Evolutionary conservation across 1,139 yeast species (phyloP).

Genomic region (Pneumocystis sp.): DNA sequence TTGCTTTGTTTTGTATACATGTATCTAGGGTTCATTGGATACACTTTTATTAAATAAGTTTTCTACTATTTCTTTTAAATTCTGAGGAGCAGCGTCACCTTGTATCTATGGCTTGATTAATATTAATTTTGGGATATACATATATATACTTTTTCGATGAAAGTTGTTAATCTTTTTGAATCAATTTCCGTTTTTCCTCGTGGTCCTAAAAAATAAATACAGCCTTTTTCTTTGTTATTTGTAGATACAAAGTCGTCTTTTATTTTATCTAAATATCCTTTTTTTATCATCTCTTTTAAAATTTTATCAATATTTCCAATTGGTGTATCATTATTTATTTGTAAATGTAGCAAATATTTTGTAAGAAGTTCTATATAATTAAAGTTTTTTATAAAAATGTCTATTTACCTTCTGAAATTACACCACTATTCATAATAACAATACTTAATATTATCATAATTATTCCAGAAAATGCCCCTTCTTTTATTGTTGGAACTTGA

Average conservation of each 20-base stretch:
- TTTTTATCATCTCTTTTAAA: slow-evolving; percentile 11
- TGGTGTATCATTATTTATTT: slow-evolving; percentile 1
- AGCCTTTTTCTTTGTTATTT: not conserved
- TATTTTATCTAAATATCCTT: slow-evolving; percentile 14
- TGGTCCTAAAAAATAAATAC: slow-evolving; percentile 4
- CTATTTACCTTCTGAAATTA: slow-evolving; percentile 6
- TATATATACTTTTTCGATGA: not conserved
- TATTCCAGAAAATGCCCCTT: slow-evolving; percentile 8
- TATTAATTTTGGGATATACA: not conserved
- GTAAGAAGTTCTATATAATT: slow-evolving; percentile 1
- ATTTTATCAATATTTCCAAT: slow-evolving; percentile 13
- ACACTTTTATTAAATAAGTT: not conserved
- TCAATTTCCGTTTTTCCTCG: slow-evolving; percentile 7
- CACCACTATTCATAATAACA: slow-evolving; percentile 12
- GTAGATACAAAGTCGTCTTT: slow-evolving; percentile 12
- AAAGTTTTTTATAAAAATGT: slow-evolving; percentile 9
- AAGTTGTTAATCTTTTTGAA: not conserved
- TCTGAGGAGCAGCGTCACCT: not conserved
- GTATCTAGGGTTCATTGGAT: not conserved
- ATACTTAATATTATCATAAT: slow-evolving; percentile 10
- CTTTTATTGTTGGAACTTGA: slow-evolving; percentile 5
- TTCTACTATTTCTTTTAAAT: not conserved
- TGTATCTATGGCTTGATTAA: not conserved
- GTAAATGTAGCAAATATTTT: not conserved
- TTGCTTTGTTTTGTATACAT: not conserved